phyloP scores from a whole-genome alignment of 495 filamentous ascomycete genomes.

The Aspergillus biplanus region DNA sequence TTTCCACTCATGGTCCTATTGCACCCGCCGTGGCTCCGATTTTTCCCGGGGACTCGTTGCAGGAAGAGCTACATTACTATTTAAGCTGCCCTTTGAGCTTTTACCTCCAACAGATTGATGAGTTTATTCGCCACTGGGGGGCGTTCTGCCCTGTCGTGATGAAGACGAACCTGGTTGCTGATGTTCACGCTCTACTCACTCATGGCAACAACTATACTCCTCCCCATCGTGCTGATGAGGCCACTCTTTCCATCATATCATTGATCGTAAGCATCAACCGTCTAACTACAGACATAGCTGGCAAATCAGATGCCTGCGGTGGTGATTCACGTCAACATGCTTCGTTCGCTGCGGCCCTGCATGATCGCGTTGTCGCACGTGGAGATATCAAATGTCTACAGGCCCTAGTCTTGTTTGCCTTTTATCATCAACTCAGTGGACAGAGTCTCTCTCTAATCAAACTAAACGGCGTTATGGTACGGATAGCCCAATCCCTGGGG shows the following conservation, averaged over 20 bases:
- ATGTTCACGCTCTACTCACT: not conserved
- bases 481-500: conserved; percentile 1
- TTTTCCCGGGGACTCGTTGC: not conserved
- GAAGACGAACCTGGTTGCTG: not conserved
- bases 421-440: conserved; percentile 5
- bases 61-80: not conserved
- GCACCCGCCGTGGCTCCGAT: not conserved
- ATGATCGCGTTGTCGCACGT: not conserved
- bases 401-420: not conserved
- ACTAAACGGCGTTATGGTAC: not conserved
- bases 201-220: not conserved
- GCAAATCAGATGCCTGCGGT: not conserved
- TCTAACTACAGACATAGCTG: not conserved
- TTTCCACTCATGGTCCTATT: not conserved
- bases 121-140: not conserved
- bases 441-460: not conserved
- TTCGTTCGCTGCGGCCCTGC: not conserved
- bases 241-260: not conserved
- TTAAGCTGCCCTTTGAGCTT: not conserved
- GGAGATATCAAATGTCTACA: not conserved
- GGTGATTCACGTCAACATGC: not conserved
- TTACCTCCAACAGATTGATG: not conserved
- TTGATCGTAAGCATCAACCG: not conserved
- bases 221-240: not conserved
- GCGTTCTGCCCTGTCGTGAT: conserved; percentile 3